Evolutionary conservation across 495 filamentous ascomycete genomes (phyloP), one percentile per base, ranked within the genome.

Genomic region (Xylaria flabelliformis): DNA sequence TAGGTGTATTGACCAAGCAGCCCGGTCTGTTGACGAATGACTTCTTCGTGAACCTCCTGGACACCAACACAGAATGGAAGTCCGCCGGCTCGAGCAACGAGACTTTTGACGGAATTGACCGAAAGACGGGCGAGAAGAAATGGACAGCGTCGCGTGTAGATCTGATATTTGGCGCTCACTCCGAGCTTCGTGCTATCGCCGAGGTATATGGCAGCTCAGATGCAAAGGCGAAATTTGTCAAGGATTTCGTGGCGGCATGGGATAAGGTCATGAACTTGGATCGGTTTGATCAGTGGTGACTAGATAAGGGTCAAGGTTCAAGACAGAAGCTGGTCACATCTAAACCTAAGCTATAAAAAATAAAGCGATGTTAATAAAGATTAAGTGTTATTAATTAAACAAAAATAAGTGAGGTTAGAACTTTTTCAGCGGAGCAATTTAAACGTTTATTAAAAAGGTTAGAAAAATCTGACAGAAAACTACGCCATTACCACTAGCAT

Each of bases 41-140:
- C 82, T 93, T 90, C 85, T 93, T 93, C 77, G 86, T 90, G 77
- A 92, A 92, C 83, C 84, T 93, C 34, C 83, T 93, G 13, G 91
- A 93, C 77, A 86, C 85, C 78, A 81, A 77, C 83, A 91, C 89
- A 1, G 82, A 76, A 32, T 92, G 91, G 91, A 89, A 89, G 84
- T 70, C 87, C 19, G 78, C 76, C 15, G 81, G 81, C 62, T 78
- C 77, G 13, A 83, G 80, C 63, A 75, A 79, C 63, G 90, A 91
- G 68, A 19, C 84, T 55, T 93, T 86, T 74, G 87, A 91, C 76
- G 91, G 90, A 51, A 69, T 79, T 2, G 90, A 92, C 81, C 89
- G 88, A 78, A 89, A 89, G 86, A 86, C 88, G n/a, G 90, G 90
- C 63, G 73, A 80, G 65, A 88, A 88, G 85, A 90, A 88, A 82